Percentiles rank a stretch among this genome's conserved stretches.
These are phyloP conservation scores for Middelhovenomyces tepae DNA, from an alignment of 805 yeast genomes.

Conservation along the genomic window DNA sequence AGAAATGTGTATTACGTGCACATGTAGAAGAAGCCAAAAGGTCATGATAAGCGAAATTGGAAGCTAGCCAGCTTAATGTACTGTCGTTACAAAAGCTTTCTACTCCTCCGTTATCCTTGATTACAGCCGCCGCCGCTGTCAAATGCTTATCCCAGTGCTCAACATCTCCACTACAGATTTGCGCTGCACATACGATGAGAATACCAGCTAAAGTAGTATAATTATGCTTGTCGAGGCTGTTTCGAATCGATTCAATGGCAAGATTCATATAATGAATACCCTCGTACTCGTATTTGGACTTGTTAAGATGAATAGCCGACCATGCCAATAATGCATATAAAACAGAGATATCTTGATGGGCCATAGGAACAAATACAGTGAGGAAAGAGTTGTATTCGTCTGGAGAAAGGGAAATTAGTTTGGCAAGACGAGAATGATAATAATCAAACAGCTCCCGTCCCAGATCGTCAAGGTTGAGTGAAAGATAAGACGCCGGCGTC, in stretches of 20 bases:
- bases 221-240: conserved; percentile 19
- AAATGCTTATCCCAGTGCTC: conserved; percentile 63
- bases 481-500: conserved; percentile 9
- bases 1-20: conserved; percentile 56
- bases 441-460: conserved; percentile 35
- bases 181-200: conserved; percentile 66
- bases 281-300: conserved; percentile 23
- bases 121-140: conserved; percentile 55
- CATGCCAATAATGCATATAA: conserved; percentile 49
- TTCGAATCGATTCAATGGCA: neutral
- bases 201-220: conserved; percentile 50
- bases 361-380: conserved; percentile 45
- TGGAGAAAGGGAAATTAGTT: conserved; percentile 41
- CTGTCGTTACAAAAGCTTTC: conserved; percentile 41
- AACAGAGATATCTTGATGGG: conserved; percentile 40
- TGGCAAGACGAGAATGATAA: conserved; percentile 24
- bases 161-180: conserved; percentile 76
- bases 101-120: conserved; percentile 56
- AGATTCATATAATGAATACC: conserved; percentile 21
- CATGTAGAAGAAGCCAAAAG: conserved; percentile 52
- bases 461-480: conserved; percentile 32
- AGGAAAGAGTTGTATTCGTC: conserved; percentile 42
- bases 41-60: conserved; percentile 77
- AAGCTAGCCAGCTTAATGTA: conserved; percentile 60
- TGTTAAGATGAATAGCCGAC: conserved; percentile 34